These are phyloP conservation scores for Ramaria rubella DNA, from an alignment of 768 basidiomycete species.

Conservation along the genomic window DNA sequence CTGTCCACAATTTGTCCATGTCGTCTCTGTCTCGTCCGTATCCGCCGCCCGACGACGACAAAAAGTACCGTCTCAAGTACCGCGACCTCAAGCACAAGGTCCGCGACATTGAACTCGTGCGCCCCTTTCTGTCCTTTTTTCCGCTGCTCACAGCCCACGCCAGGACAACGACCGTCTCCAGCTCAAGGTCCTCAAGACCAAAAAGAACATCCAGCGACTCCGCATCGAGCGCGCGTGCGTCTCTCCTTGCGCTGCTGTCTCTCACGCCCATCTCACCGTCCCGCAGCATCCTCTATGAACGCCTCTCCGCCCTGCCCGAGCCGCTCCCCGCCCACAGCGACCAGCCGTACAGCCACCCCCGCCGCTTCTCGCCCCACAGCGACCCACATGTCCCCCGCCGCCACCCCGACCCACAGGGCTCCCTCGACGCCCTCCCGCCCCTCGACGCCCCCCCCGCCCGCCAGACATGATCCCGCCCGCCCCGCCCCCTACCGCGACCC, in stretches of 20 bases:
- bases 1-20: not conserved
- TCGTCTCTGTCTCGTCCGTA: not conserved
- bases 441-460: not conserved
- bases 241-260: not conserved
- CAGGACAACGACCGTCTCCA: conserved; percentile 16
- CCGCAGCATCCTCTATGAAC: conserved; percentile 14
- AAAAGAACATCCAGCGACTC: conserved; percentile 13
- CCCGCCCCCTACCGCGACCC: too few relatives aligned
- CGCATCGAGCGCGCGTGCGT: conserved; percentile 14
- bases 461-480: too few relatives aligned
- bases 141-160: not conserved
- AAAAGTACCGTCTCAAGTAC: not conserved
- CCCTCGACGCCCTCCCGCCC: not conserved
- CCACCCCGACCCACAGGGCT: not conserved
- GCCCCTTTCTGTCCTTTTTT: not conserved
- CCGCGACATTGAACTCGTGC: conserved; percentile 12
- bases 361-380: not conserved
- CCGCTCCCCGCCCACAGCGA: not conserved
- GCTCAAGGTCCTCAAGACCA: conserved; percentile 15
- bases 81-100: conserved; percentile 14
- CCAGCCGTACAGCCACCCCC: too few relatives aligned
- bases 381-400: not conserved
- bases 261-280: not conserved
- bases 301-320: conserved; percentile 9
- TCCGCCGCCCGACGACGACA: not conserved